Base-by-base conservation (phyloP, 2,329 filamentous ascomycete genomes). In the Diaporthe velutina region DNA sequence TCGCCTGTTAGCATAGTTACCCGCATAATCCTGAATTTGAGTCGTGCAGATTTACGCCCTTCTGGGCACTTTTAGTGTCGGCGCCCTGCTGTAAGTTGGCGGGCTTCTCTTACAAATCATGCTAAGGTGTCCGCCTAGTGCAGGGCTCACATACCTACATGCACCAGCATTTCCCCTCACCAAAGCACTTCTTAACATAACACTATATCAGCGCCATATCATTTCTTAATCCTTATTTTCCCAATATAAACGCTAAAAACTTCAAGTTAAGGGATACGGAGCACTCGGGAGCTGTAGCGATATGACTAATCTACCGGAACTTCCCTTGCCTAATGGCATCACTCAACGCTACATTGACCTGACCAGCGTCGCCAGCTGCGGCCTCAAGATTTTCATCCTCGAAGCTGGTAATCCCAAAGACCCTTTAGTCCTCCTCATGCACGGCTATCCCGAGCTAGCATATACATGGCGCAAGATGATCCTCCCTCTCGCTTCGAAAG, bases 391-490 rank as follows among this genome's bases (percentile, higher is more conserved):
- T 81, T 92, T 94, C 81, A 81, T 91, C 48, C 85, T 93, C 25
- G 87, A 89, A 77, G 85, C 90, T 22, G 89, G 90, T 4, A 73
- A 79, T 19, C 80, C 79, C 19, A 78, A 83, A 33, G 85, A 84
- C 9, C 91, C 91, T 1, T 85, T 93, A 15, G 83, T 93, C 12
- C 80, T 93, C 9, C 88, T 93, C 66, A 87, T 90, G 64, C 92
- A 93, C 81, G 92, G 92, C 50, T 94, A 90, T 76, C 92, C 92
- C 2, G 92, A 94, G 79, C 85, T 94, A 2, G 91, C 92, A 38
- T 94, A 89, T 80, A 93, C 92, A 61, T 94, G 92, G 91, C 89
- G 92, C 70, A 90, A 91, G 73, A 83, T 93, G 48, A 86, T 94
- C 78, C 87, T 88, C 9, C 80, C 84, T 0, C 84, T 94, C n/a